Percentiles rank a stretch among this genome's conserved stretches.
Conservation (phyloP, 345 rosid genomes). For the Rhodamnia rubescens region DNA sequence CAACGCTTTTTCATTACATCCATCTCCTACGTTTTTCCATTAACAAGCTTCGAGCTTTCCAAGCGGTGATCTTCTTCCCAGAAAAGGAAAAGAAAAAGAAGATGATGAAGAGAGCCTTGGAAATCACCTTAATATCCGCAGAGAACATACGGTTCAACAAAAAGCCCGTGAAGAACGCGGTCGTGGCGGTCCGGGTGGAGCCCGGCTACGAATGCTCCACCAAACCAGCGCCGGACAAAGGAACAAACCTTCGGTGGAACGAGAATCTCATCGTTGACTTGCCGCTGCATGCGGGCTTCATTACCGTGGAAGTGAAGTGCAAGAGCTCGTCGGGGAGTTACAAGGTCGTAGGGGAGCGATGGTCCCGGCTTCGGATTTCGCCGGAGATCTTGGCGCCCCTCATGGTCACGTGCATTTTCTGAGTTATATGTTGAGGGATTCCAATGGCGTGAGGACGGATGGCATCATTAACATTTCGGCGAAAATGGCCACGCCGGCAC, state of each 20-base stretch:
- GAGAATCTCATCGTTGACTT: constrained; percentile 17
- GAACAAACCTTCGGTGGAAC: constrained; percentile 46
- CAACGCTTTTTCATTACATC: neutral
- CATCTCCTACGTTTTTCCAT: neutral
- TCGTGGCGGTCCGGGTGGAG: constrained; percentile 19
- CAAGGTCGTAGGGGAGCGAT: constrained; percentile 27
- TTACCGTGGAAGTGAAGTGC: constrained; percentile 31
- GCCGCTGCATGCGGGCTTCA: constrained; percentile 18
- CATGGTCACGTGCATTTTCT: constrained; percentile 39
- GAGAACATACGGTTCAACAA: constrained; percentile 35
- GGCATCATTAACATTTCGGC: constrained; percentile 60
- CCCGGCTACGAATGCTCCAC: neutral
- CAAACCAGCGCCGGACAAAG: constrained; percentile 15
- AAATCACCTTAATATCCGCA: constrained; percentile 37
- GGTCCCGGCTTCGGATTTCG: constrained; percentile 51
- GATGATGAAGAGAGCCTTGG: neutral
- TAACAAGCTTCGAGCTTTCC: neutral
- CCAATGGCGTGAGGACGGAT: constrained; percentile 16
- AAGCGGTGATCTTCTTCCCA: neutral
- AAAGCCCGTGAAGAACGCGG: constrained; percentile 30
- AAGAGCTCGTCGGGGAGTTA: constrained; percentile 6
- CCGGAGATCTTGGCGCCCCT: constrained; percentile 31
- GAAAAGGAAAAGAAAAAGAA: neutral
- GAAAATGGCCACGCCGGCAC: constrained; percentile 13
- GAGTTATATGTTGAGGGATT: constrained; percentile 59